Percentiles rank a stretch among this genome's conserved stretches.
Conservation (phyloP, 352 stramenopile species). For the Phytophthora megakarya region DNA sequence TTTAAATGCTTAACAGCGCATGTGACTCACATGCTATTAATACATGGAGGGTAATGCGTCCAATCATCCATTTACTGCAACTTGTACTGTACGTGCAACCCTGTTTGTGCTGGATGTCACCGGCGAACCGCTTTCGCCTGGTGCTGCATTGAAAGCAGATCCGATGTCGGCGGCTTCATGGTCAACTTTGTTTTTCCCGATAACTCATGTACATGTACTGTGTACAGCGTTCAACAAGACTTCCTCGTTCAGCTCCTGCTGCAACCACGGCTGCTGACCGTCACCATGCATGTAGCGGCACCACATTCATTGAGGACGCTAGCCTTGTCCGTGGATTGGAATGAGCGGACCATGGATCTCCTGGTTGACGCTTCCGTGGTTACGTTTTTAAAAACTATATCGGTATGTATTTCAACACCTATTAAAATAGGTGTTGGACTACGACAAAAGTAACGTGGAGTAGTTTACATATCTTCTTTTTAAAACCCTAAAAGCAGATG, state of each 20-base stretch:
- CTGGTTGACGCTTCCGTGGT: constrained; percentile 21
- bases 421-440: too few species aligned
- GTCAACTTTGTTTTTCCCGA: not conserved
- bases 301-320: constrained; percentile 2
- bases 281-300: too few species aligned
- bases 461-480: too few species aligned
- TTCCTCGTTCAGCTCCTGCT: constrained; percentile 5
- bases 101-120: constrained; percentile 13
- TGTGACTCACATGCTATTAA: constrained; percentile 16
- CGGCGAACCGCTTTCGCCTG: constrained; percentile 10
- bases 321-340: constrained; percentile 10
- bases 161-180: not conserved
- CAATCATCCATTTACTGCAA: constrained; percentile 13
- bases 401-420: too few species aligned
- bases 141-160: constrained; percentile 14
- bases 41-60: constrained; percentile 19
- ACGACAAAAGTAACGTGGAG: too few species aligned
- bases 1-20: not conserved
- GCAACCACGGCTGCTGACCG: constrained; percentile 25
- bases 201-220: too few species aligned
- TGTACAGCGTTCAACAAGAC: not conserved
- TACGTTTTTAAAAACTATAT: too few species aligned
- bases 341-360: constrained; percentile 18
- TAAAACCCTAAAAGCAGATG: too few species aligned
- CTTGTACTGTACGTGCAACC: constrained; percentile 17